Base-by-base conservation (phyloP, 108 stramenopile genomes). In the Discostella pseudostelligera region DNA sequence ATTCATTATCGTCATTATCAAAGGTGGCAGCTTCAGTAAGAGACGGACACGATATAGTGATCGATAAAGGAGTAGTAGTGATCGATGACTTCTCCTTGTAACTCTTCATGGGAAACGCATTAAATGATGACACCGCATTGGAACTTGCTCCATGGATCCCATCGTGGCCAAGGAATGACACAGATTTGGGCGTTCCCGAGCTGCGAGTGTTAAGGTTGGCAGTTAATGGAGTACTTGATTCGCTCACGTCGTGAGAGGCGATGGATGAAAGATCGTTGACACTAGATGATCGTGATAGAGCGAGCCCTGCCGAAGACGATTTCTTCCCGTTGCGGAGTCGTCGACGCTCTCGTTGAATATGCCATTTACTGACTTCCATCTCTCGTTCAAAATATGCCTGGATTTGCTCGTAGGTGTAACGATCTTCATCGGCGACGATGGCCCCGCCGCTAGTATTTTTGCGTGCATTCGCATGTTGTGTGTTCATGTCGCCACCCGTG, bases 331-430 rank as follows among this genome's bases (percentile, higher is more conserved):
- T 44, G 39, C 43, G 50, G 22, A 67, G 25, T 20, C 8, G 66
- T 7, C 59, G 69, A 8, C 69, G 43, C 26, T 53, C 49, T 39
- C 69, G 44, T 42, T 60, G 58, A 16, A 67, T 57, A n/a, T 67
- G 66, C 66, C 66, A 67, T 21, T 35, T 13, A n/a, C n/a, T n/a
- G 45, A 56, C 8, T 21, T 24, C 40, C 68, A 58, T 59, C 28
- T 37, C 36, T 28, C 46, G 58, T 9, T 37, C 57, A 5, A 58
- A 11, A 8, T n/a, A n/a, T n/a, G n/a, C n/a, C n/a, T n/a, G n/a
- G n/a, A n/a, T n/a, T n/a, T 59, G 49, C 48, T 50, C 16, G 7
- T 14, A 36, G 32, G 17, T 29, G 24, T 56, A 59, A 8, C 48
- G 25, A 5, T 48, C 22, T 48, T 48, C 68, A 42, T 49, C 47